Percentiles rank a stretch among this genome's conserved stretches.
Conservation (phyloP, 2,329 filamentous ascomycete species). For the Alternaria gansuensis region DNA sequence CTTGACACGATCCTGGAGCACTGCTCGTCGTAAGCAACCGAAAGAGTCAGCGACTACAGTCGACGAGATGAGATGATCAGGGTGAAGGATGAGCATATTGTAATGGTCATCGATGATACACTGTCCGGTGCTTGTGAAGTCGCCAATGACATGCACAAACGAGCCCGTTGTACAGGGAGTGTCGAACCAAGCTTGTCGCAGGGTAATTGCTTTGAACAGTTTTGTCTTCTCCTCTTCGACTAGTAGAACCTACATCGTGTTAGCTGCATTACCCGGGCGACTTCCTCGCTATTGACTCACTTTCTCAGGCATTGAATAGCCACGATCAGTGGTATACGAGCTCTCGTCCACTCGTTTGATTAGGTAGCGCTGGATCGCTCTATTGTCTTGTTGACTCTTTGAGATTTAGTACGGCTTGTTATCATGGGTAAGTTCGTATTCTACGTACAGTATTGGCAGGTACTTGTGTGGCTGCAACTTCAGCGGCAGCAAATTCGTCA, state of each 20-base stretch:
- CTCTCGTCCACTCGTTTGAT: constrained; percentile 77
- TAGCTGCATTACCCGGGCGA: constrained; percentile 19
- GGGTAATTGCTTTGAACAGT: constrained; percentile 71
- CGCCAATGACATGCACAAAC: constrained; percentile 86
- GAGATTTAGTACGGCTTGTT: constrained; percentile 66
- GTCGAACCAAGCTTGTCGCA: constrained; percentile 87
- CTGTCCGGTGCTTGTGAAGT: constrained; percentile 73
- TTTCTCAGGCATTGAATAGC: constrained; percentile 73
- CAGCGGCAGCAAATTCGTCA: constrained; percentile 71
- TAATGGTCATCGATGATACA: constrained; percentile 84
- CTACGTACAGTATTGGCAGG: constrained; percentile 63
- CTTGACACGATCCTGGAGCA: constrained; percentile 94
- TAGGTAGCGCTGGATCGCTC: constrained; percentile 86
- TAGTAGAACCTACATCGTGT: constrained; percentile 72
- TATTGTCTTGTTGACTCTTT: constrained; percentile 72
- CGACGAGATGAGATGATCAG: constrained; percentile 92
- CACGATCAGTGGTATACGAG: constrained; percentile 71
- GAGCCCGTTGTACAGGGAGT: constrained; percentile 77
- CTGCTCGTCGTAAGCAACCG: constrained; percentile 85
- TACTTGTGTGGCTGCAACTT: constrained; percentile 77
- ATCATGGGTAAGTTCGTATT: constrained; percentile 30
- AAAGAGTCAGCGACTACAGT: constrained; percentile 98
- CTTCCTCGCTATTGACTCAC: constrained; percentile 55
- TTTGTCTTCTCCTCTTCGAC: constrained; percentile 80
- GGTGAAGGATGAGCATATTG: constrained; percentile 89